Evolutionary conservation across 805 yeast genomes (phyloP).

Genomic region (Zygosaccharomyces siamensis): DNA sequence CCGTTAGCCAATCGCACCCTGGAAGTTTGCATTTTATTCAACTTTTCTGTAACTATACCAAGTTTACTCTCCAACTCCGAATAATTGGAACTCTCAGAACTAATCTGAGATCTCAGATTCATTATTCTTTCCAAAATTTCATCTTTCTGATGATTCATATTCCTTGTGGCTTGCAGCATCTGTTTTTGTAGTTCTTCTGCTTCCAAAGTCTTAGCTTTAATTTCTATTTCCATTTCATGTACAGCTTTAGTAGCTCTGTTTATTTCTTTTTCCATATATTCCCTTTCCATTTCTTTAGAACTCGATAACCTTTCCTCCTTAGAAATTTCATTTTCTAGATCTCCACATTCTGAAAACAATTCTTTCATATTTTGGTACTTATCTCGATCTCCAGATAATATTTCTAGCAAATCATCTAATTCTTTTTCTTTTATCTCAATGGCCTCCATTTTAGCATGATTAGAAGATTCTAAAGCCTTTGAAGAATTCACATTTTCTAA

Average conservation of each 20-base stretch:
- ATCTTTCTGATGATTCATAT: conserved; percentile 5
- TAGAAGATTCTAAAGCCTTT: conserved; percentile 31
- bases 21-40: conserved; percentile 25
- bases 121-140: conserved; percentile 13
- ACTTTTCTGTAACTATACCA: conserved; percentile 14
- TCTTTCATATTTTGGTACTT: conserved; percentile 14
- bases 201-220: conserved; percentile 18
- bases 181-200: conserved; percentile 13
- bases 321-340: conserved; percentile 43
- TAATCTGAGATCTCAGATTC: conserved; percentile 11
- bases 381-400: conserved; percentile 12
- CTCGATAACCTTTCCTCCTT: conserved; percentile 42
- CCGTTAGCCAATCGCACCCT: conserved; percentile 23
- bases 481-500: conserved; percentile 26
- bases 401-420: conserved; percentile 27
- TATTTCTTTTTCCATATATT: conserved; percentile 59
- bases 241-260: conserved; percentile 48
- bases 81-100: conserved; percentile 12
- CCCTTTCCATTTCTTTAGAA: conserved; percentile 52
- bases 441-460: conserved; percentile 23
- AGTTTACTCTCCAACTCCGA: conserved; percentile 17
- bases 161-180: conserved; percentile 12
- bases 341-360: conserved; percentile 34
- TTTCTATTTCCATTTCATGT: conserved; percentile 39
- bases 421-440: conserved; percentile 30